A percentile compares a stretch with the other conserved stretches of the same genome.
Evolutionary conservation across 1,139 yeast species (phyloP).

Genomic region (Sugiyamaella pinicola): DNA sequence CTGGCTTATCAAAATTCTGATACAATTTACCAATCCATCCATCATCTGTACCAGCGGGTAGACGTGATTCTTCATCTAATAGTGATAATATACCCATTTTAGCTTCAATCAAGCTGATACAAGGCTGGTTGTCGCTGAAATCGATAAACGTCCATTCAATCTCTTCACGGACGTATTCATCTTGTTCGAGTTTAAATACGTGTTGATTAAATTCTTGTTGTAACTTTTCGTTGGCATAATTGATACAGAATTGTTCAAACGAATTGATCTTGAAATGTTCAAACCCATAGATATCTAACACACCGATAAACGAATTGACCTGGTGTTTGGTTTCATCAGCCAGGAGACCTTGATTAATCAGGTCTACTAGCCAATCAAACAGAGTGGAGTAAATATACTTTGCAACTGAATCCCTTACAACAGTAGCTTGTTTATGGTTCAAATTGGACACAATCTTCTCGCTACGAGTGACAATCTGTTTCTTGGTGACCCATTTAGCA

Average conservation of each 20-base stretch:
- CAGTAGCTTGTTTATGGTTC: conserved; percentile 81
- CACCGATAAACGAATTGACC: conserved; percentile 85
- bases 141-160: conserved; percentile 98
- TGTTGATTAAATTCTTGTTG: conserved; percentile 98
- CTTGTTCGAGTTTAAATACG: conserved; percentile 95
- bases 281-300: conserved; percentile 94
- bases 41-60: conserved; percentile 93
- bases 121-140: conserved; percentile 95
- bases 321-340: conserved; percentile 59
- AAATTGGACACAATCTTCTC: conserved; percentile 88
- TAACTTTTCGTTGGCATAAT: conserved; percentile 94
- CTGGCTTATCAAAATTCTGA: conserved; percentile 78
- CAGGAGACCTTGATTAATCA: conserved; percentile 77
- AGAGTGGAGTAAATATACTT: conserved; percentile 90
- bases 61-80: conserved; percentile 91
- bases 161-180: conserved; percentile 87
- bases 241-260: conserved; percentile 96
- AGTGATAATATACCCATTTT: conserved; percentile 84
- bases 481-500: conserved; percentile 92
- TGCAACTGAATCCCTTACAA: conserved; percentile 94
- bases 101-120: conserved; percentile 89
- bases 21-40: conserved; percentile 91
- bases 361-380: conserved; percentile 92
- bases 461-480: conserved; percentile 88
- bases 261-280: conserved; percentile 94